Conservation (phyloP, 2,329 filamentous ascomycete species). For the Sporothrix brunneoviolacea region DNA sequence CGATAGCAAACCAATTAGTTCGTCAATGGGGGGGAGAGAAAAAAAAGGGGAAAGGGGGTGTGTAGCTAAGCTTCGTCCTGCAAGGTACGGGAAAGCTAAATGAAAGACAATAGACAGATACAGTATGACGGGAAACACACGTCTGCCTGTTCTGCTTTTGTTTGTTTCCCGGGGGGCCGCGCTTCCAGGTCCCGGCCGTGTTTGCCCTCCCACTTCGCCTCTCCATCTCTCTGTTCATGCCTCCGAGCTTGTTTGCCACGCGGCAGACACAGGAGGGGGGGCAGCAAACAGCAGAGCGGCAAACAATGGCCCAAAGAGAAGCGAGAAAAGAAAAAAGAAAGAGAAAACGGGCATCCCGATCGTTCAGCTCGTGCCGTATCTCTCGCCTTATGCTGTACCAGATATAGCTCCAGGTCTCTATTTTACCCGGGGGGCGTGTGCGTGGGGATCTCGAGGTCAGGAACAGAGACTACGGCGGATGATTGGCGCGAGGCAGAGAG, state of each 20-base stretch:
- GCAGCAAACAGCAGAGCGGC: too few species aligned
- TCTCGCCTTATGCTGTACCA: background rate
- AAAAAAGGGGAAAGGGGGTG: too few species aligned
- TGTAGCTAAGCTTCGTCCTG: too few species aligned
- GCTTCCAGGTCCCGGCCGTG: too few species aligned
- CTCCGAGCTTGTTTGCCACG: background rate
- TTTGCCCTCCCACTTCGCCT: background rate
- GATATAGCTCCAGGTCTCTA: background rate
- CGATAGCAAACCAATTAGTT: slow-evolving; percentile 3
- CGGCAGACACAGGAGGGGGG: too few species aligned
- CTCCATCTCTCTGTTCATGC: background rate
- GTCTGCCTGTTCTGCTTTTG: background rate
- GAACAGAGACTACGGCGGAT: too few species aligned
- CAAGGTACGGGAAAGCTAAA: background rate
- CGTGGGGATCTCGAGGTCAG: background rate
- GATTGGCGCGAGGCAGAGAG: too few species aligned
- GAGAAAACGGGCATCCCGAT: background rate
- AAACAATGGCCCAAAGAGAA: too few species aligned
- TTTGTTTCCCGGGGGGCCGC: too few species aligned
- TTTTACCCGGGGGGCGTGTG: slow-evolving; percentile 5
- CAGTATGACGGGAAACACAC: background rate
- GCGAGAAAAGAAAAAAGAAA: background rate
- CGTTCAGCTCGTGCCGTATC: background rate
- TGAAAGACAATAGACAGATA: background rate
- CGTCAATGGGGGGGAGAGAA: slow-evolving; percentile 3